Conservation (phyloP, 2,329 filamentous ascomycete species). For the Sarocladiaceae sp. region DNA sequence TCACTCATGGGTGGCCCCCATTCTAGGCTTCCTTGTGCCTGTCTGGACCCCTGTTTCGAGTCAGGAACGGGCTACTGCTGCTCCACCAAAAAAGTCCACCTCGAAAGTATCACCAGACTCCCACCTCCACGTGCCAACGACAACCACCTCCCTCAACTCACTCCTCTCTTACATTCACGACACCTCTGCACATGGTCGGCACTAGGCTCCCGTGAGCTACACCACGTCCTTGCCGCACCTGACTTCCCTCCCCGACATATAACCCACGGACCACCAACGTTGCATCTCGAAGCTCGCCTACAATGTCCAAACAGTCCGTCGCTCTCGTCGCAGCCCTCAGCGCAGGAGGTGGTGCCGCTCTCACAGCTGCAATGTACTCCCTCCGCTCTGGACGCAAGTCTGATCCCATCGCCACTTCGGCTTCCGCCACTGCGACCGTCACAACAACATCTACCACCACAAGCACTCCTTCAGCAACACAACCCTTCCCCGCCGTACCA, state of each 20-base stretch:
- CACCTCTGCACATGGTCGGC: background rate
- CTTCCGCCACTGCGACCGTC: slow-evolving; percentile 21
- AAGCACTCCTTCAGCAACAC: slow-evolving; percentile 44
- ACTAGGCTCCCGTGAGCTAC: too few relatives aligned
- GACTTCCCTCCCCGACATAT: background rate
- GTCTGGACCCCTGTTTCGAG: too few relatives aligned
- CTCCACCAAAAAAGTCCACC: slow-evolving; percentile 13
- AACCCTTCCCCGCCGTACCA: slow-evolving; percentile 36
- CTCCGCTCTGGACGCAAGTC: slow-evolving; percentile 44
- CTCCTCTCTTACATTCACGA: background rate
- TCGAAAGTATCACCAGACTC: background rate
- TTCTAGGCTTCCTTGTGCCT: too few relatives aligned
- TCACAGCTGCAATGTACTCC: slow-evolving; percentile 63
- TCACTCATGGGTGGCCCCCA: too few relatives aligned
- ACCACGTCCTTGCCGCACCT: too few relatives aligned
- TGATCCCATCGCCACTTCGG: slow-evolving; percentile 23
- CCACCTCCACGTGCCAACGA: too few relatives aligned
- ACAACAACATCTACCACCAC: slow-evolving; percentile 21
- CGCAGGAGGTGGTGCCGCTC: slow-evolving; percentile 68
- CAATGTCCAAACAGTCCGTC: slow-evolving; percentile 72
- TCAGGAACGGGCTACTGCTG: too few relatives aligned
- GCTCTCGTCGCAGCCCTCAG: slow-evolving; percentile 65
- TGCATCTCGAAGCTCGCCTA: slow-evolving; percentile 17
- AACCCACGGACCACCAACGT: background rate
- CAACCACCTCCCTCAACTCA: too few relatives aligned